Percentiles rank a stretch among this genome's conserved stretches.
phyloP scores from a whole-genome alignment of 257 asterid genomes.

The Nicotiana attenuata region DNA sequence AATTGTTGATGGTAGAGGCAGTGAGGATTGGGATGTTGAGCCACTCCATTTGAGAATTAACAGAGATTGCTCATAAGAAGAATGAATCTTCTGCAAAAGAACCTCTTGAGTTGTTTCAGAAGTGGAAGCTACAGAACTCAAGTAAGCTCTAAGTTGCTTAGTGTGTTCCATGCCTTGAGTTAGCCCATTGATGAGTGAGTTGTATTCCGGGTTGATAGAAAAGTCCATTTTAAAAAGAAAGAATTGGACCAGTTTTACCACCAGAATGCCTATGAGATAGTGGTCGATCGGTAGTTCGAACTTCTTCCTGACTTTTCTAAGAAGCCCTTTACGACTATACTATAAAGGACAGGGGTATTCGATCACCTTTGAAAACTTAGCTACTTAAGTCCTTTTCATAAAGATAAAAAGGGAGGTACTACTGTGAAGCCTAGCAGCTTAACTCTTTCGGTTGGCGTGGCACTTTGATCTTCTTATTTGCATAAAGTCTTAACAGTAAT shows the following conservation, averaged over 20 bases:
- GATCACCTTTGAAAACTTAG: too few species aligned
- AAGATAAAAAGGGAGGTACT: not conserved
- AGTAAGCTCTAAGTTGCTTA: slow-evolving; percentile 52
- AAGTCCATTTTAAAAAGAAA: slow-evolving; percentile 37
- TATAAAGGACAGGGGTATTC: too few species aligned
- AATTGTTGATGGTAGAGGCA: slow-evolving; percentile 14
- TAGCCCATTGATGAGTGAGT: slow-evolving; percentile 45
- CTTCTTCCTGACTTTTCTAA: too few species aligned
- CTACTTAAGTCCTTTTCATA: too few species aligned
- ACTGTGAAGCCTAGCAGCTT: not conserved
- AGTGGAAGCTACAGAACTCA: slow-evolving; percentile 32
- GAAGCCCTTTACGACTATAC: too few species aligned
- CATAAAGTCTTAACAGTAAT: too few species aligned
- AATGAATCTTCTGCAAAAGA: slow-evolving; percentile 59
- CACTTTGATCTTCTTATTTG: not conserved
- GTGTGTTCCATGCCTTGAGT: slow-evolving; percentile 76
- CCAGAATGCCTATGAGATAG: too few species aligned
- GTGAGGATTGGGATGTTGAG: slow-evolving; percentile 21
- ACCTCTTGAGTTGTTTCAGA: slow-evolving; percentile 32
- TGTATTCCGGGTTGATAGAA: slow-evolving; percentile 34
- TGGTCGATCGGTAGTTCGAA: too few species aligned
- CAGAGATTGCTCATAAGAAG: slow-evolving; percentile 67
- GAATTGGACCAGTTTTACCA: not conserved
- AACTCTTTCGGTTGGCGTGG: not conserved
- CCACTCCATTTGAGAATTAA: slow-evolving; percentile 52